These are phyloP conservation scores for Haplosporangium gracile DNA, from an alignment of 192 early-diverging fungal species.

Conservation along the genomic window DNA sequence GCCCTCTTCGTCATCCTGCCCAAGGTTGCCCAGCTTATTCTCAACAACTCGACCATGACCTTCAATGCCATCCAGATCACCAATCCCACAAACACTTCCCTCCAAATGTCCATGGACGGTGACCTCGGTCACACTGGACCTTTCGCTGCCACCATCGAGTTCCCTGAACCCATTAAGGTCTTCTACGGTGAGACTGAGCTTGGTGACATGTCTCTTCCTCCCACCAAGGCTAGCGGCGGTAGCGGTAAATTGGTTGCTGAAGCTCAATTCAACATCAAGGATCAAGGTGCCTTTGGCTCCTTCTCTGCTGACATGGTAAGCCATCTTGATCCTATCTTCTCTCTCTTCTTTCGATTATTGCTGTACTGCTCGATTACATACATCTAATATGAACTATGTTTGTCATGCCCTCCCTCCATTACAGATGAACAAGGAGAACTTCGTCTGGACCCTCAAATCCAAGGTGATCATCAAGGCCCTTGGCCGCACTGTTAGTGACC, in stretches of 20 bases:
- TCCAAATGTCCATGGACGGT: constrained; percentile 58
- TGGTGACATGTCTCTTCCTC: constrained; percentile 40
- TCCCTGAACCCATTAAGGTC: constrained; percentile 58
- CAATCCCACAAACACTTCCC: constrained; percentile 44
- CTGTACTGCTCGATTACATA: background rate
- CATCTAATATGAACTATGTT: background rate
- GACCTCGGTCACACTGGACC: constrained; percentile 62
- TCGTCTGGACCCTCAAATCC: constrained; percentile 54
- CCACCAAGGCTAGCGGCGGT: constrained; percentile 47
- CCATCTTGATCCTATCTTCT: background rate
- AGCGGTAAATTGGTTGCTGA: constrained; percentile 11
- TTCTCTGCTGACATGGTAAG: constrained; percentile 63
- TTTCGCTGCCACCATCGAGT: constrained; percentile 63
- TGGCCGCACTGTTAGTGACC: constrained; percentile 39
- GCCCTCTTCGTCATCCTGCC: constrained; percentile 68
- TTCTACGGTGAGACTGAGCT: constrained; percentile 53
- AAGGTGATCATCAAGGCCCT: constrained; percentile 52
- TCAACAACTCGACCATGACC: constrained; percentile 58
- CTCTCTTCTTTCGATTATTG: background rate
- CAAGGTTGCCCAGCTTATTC: constrained; percentile 60
- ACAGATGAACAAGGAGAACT: constrained; percentile 23
- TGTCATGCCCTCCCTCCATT: background rate
- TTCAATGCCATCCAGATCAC: constrained; percentile 59
- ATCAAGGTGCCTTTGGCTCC: constrained; percentile 40
- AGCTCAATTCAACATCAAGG: constrained; percentile 30